Percentiles rank a stretch among this genome's conserved stretches.
Conservation (phyloP, 2,329 filamentous ascomycete genomes). For the Alternaria rosae region DNA sequence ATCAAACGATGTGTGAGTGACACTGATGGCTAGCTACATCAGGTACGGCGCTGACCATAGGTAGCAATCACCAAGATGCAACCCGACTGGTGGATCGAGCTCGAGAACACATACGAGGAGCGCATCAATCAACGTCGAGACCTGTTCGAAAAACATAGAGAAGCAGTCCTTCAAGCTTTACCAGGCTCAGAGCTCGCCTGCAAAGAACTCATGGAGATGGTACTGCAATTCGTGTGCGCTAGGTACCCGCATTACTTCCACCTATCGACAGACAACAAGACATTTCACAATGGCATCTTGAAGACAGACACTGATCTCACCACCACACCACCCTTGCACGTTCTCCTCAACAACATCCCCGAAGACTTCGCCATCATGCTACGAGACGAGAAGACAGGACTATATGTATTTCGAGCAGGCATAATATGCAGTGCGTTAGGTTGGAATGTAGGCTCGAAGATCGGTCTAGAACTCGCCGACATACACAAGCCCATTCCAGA, state of each 20-base stretch:
- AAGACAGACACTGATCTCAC: constrained; percentile 67
- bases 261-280: constrained; percentile 58
- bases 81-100: constrained; percentile 86
- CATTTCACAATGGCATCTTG: constrained; percentile 75
- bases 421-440: constrained; percentile 80
- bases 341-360: constrained; percentile 79
- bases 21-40: background rate
- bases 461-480: constrained; percentile 71
- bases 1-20: constrained; percentile 87
- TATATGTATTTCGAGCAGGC: constrained; percentile 78
- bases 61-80: constrained; percentile 80
- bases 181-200: constrained; percentile 80
- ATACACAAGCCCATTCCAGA: constrained; percentile 81
- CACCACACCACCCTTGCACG: constrained; percentile 68
- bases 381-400: constrained; percentile 72
- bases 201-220: constrained; percentile 89
- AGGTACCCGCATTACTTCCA: constrained; percentile 80
- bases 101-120: constrained; percentile 74
- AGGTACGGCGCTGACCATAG: constrained; percentile 3
- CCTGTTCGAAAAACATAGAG: constrained; percentile 70
- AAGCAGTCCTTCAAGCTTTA: constrained; percentile 69
- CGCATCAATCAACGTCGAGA: constrained; percentile 73
- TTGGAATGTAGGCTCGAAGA: constrained; percentile 79
- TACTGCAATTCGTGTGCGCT: constrained; percentile 77
- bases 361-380: constrained; percentile 85